Percentiles rank a stretch among this genome's conserved stretches.
Evolutionary conservation across 225 moss, liverwort and hornwort species (phyloP).

Genomic region (Physcomitrellopsis africana): DNA sequence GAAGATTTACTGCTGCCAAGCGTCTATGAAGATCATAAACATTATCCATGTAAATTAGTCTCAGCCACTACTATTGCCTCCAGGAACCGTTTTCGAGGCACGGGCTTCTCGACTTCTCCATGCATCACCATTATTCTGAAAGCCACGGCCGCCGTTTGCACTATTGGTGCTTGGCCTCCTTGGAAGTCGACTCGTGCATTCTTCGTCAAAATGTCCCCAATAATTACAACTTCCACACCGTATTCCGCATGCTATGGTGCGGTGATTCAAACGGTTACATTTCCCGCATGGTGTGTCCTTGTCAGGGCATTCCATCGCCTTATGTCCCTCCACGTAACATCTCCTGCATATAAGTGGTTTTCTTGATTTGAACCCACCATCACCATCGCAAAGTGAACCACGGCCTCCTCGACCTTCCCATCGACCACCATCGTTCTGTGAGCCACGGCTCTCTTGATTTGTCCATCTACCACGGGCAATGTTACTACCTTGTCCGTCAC

Average conservation of each 20-base stretch:
- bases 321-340: too few relatives aligned
- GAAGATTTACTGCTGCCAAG: neutral
- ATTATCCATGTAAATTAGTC: neutral
- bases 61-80: conserved; percentile 22
- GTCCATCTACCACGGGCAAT: conserved; percentile 32
- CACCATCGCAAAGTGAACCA: conserved; percentile 5
- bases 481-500: conserved; percentile 27
- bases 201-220: too few relatives aligned
- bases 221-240: conserved; percentile 3
- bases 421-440: conserved; percentile 21
- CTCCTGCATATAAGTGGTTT: neutral
- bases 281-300: too few relatives aligned
- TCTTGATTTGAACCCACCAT: conserved; percentile 19
- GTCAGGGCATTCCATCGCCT: too few relatives aligned
- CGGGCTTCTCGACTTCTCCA: conserved; percentile 24
- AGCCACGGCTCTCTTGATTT: conserved; percentile 8
- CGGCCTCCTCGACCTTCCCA: conserved; percentile 20
- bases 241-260: conserved; percentile 11
- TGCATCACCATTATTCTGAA: conserved; percentile 23
- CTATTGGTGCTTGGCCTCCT: too few relatives aligned
- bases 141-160: conserved; percentile 1
- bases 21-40: neutral
- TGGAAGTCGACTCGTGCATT: too few relatives aligned
- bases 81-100: neutral
- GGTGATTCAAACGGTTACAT: too few relatives aligned